These are phyloP conservation scores for Chrysochromulina tobinii DNA, from an alignment of 78 protist genomes.

Conservation along the genomic window DNA sequence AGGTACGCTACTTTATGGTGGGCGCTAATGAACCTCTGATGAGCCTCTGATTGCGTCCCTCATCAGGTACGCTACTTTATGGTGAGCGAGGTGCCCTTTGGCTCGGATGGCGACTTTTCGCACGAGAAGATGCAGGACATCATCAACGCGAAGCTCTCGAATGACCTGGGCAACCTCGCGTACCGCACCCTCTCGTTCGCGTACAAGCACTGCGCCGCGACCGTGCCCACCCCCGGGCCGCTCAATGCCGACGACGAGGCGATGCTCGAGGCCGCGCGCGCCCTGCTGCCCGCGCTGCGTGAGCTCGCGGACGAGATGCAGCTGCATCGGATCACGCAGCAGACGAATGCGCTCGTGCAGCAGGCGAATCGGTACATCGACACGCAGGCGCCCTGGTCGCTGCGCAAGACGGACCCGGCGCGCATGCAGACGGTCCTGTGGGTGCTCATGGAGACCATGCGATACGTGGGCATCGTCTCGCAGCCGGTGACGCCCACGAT, in stretches of 20 bases:
- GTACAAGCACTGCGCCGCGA: background rate
- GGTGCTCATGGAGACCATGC: background rate
- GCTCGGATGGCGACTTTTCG: conserved; percentile 66
- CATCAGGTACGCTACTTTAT: conserved; percentile 53
- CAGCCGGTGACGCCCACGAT: background rate
- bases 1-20: background rate
- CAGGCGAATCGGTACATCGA: conserved; percentile 17
- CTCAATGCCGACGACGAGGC: background rate
- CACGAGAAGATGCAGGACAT: background rate
- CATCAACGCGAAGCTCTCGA: conserved; percentile 41
- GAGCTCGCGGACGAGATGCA: background rate
- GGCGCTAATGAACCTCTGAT: no score
- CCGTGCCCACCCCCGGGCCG: background rate
- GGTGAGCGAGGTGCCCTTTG: conserved; percentile 37
- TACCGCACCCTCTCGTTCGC: conserved; percentile 17
- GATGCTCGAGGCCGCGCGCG: background rate
- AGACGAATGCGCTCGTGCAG: background rate
- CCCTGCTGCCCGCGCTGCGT: background rate
- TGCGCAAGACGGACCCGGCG: conserved; percentile 14
- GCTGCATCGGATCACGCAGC: background rate
- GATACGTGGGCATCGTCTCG: background rate
- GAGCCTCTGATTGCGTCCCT: no score
- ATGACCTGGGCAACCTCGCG: conserved; percentile 46
- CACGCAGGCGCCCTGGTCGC: conserved; percentile 42
- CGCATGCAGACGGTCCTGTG: background rate